Percentiles rank a stretch among this genome's conserved stretches.
phyloP scores from a whole-genome alignment of 2,329 filamentous ascomycete genomes.

The Fusarium globosum region DNA sequence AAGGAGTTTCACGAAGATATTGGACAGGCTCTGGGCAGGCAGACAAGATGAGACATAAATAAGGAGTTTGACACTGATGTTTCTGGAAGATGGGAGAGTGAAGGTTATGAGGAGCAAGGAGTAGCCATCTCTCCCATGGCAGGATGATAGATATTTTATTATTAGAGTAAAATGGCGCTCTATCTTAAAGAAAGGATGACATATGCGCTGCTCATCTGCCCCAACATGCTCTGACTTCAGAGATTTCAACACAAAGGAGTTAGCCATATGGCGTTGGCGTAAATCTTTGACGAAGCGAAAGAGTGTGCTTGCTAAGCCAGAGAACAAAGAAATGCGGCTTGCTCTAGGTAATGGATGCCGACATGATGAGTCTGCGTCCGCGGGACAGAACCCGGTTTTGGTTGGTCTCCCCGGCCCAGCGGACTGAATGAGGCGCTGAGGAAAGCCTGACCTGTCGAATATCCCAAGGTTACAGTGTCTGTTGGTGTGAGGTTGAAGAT shows the following conservation, averaged over 20 bases:
- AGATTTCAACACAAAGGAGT: constrained; percentile 23
- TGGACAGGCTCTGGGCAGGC: not conserved
- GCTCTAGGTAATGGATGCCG: constrained; percentile 25
- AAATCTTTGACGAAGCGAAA: constrained; percentile 26
- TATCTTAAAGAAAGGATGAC: constrained; percentile 30
- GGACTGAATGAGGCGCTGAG: constrained; percentile 25
- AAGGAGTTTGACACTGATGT: not conserved
- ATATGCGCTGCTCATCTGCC: constrained; percentile 12
- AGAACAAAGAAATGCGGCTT: constrained; percentile 45
- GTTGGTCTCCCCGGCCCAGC: constrained; percentile 12
- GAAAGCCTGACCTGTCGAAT: constrained; percentile 1
- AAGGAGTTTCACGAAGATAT: constrained; percentile 7
- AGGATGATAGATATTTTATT: constrained; percentile 22
- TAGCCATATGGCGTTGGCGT: constrained; percentile 18
- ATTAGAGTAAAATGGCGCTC: constrained; percentile 39
- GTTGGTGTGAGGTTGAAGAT: constrained; percentile 23
- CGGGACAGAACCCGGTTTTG: constrained; percentile 18
- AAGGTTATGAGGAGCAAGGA: constrained; percentile 1
- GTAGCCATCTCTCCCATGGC: not conserved
- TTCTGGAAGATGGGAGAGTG: not conserved
- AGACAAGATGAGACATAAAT: not conserved
- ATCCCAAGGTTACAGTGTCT: not conserved
- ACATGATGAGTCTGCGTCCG: constrained; percentile 18
- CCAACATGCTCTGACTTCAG: constrained; percentile 26
- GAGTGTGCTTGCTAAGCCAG: constrained; percentile 38